Evolutionary conservation across 2,329 filamentous ascomycete genomes (phyloP).

Genomic region (Fusarium irregulare): DNA sequence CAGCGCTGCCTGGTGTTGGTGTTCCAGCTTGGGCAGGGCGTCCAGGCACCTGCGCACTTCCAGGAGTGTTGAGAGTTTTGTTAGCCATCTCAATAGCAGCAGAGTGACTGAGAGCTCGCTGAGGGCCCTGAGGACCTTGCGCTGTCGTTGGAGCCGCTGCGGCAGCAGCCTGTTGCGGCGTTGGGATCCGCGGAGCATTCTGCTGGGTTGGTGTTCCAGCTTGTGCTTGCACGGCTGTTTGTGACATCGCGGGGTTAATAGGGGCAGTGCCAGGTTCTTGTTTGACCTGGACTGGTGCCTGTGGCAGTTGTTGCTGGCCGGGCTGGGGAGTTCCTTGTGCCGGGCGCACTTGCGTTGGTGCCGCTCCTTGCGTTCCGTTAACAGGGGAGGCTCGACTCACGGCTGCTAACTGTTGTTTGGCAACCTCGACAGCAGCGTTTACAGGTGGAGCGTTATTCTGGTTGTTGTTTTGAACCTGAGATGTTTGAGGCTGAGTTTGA

Average conservation of each 20-base stretch:
- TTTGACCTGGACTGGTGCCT: slow-evolving; percentile 46
- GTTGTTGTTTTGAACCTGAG: slow-evolving; percentile 44
- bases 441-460: slow-evolving; percentile 52
- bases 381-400: slow-evolving; percentile 47
- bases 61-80: slow-evolving; percentile 51
- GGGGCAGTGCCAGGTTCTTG: slow-evolving; percentile 56
- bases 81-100: slow-evolving; percentile 63
- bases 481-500: slow-evolving; percentile 35
- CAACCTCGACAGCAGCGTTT: slow-evolving; percentile 59
- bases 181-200: slow-evolving; percentile 59
- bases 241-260: slow-evolving; percentile 60
- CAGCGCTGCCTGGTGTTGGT: slow-evolving; percentile 46
- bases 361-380: slow-evolving; percentile 43
- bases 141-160: slow-evolving; percentile 54
- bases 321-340: slow-evolving; percentile 43
- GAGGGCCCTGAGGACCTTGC: slow-evolving; percentile 53
- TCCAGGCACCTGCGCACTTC: slow-evolving; percentile 46
- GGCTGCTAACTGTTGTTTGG: slow-evolving; percentile 55
- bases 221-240: slow-evolving; percentile 54
- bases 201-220: slow-evolving; percentile 63
- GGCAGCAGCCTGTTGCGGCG: slow-evolving; percentile 62
- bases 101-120: slow-evolving; percentile 61
- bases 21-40: slow-evolving; percentile 49
- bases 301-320: slow-evolving; percentile 35
- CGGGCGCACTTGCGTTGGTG: slow-evolving; percentile 47